Base-by-base conservation (phyloP, 306 rosid species). In the Cercis canadensis region DNA sequence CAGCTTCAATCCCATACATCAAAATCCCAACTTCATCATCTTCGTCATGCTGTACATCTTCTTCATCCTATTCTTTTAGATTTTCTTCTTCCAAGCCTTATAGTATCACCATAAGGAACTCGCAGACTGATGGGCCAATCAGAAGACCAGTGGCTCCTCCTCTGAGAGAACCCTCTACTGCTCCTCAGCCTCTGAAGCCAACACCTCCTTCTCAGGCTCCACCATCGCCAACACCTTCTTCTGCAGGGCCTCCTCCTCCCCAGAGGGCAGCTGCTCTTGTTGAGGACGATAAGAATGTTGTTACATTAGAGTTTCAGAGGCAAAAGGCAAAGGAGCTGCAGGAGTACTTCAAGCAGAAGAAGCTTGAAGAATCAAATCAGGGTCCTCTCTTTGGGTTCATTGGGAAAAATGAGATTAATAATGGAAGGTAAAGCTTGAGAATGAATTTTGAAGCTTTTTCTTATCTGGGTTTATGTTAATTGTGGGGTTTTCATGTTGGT, bases 271-370 rank as follows among this genome's bases (percentile, higher is more conserved):
- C 66, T 6, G 74, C 74, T 66, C 16, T 62, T 73, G 57, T 53
- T 34, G 86, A 37, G 11, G 86, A 65, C 46, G 94, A 78, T 47
- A 85, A 74, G 57, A 84, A 53, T 86, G 87, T 57, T 62, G 33
- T 89, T 44, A 89, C 96, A 3, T 63, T 90, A 49, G 98, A 94
- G 89, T 88, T 94, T 75, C 98, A 94, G 94, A 89, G 98, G 80
- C 87, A 74, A 69, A 94, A 84, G 89, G 98, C 96, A n/a, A 94
- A 89, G 92, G 97, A 90, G 80, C 83, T 94, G 50, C 98, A 86
- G 85, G 96, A 94, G 34, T 94, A 86, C 72, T 94, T 94, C 70
- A 90, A 86, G 83, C 75, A 81, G 90, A 90, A 89, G 96, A 90
- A 90, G 87, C 90, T 90, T 76, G 96, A 90, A 41, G 89, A 76